Evolutionary conservation across 768 basidiomycete genomes (phyloP).

Genomic region (Hygrocybe punicea): DNA sequence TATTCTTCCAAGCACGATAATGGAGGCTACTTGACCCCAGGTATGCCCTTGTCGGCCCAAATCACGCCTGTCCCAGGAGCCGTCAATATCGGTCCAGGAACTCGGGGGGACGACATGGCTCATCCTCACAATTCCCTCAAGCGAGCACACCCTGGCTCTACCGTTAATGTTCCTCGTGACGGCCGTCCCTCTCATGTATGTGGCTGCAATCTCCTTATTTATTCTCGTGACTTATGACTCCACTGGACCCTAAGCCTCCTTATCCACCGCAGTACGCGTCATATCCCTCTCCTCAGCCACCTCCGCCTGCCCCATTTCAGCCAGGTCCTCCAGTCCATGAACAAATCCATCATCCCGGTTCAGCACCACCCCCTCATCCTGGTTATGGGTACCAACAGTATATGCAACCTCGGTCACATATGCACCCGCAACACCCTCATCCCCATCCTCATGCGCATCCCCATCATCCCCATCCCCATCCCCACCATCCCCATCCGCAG

Average conservation of each 20-base stretch:
- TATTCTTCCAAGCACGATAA: constrained; percentile 50
- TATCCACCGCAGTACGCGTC: constrained; percentile 45
- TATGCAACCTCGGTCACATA: constrained; percentile 29
- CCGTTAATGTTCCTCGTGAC: constrained; percentile 41
- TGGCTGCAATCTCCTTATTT: constrained; percentile 10
- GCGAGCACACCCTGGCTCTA: constrained; percentile 41
- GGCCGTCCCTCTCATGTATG: constrained; percentile 52
- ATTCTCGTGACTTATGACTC: constrained; percentile 8
- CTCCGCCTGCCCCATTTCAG: constrained; percentile 28
- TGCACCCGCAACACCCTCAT: constrained; percentile 16
- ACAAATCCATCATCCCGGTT: constrained; percentile 40
- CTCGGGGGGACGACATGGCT: constrained; percentile 37
- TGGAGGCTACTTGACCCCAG: constrained; percentile 48
- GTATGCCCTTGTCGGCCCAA: constrained; percentile 46
- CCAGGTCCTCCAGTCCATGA: constrained; percentile 38
- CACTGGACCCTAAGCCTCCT: constrained; percentile 25
- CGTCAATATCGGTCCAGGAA: constrained; percentile 32
- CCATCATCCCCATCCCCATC: constrained; percentile 17
- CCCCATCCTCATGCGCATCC: constrained; percentile 31
- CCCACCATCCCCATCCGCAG: constrained; percentile 1
- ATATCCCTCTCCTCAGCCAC: constrained; percentile 38
- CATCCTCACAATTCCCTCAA: constrained; percentile 42
- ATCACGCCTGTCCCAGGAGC: constrained; percentile 37
- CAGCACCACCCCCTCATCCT: constrained; percentile 34
- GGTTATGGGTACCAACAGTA: constrained; percentile 36